phyloP scores from a whole-genome alignment of 192 early-diverging fungal genomes.

The Gonapodya prolifera region DNA sequence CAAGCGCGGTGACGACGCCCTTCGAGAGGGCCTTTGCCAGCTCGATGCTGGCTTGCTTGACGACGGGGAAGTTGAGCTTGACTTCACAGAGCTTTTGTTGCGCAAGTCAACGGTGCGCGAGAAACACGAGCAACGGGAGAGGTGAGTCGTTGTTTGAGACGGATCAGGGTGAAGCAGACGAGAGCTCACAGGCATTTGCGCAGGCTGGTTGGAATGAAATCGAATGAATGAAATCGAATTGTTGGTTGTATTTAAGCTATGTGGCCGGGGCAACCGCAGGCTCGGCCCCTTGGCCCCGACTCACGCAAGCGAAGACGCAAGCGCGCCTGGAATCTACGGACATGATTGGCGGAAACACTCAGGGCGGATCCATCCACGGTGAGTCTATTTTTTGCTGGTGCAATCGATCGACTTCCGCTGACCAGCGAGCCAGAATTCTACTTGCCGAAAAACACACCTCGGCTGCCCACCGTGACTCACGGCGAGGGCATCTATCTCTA shows the following conservation, averaged over 20 bases:
- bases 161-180: too few relatives aligned
- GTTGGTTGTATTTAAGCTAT: too few relatives aligned
- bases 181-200: too few relatives aligned
- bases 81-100: neutral
- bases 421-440: neutral
- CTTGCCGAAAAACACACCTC: neutral
- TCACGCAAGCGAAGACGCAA: too few relatives aligned
- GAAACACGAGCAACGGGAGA: too few relatives aligned
- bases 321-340: too few relatives aligned
- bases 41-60: neutral
- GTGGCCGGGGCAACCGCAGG: too few relatives aligned
- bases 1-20: neutral
- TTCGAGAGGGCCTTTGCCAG: neutral
- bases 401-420: neutral
- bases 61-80: neutral
- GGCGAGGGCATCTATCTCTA: neutral
- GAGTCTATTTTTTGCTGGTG: neutral
- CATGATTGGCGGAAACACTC: neutral
- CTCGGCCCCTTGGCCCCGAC: too few relatives aligned
- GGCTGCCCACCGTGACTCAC: neutral
- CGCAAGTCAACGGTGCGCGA: too few relatives aligned
- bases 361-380: neutral
- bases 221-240: too few relatives aligned
- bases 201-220: too few relatives aligned
- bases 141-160: too few relatives aligned